Conservation (phyloP, 805 yeast species). For the Cyberlindnera maclurae region DNA sequence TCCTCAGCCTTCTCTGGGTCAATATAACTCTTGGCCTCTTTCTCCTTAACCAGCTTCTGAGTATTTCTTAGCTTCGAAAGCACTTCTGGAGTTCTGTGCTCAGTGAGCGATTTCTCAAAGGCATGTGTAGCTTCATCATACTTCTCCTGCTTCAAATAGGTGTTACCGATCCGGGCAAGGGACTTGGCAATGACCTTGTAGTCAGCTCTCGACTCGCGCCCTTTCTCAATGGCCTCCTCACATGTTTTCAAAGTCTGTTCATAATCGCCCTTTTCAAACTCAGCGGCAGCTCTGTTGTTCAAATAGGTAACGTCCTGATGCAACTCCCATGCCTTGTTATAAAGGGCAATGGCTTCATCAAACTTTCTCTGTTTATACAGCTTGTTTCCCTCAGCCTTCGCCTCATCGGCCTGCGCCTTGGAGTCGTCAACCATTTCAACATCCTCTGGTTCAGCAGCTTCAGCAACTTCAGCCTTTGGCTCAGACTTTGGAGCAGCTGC, state of each 20-base stretch:
- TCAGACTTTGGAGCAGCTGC: conserved; percentile 19
- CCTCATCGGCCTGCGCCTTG: conserved; percentile 48
- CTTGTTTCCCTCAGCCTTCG: conserved; percentile 79
- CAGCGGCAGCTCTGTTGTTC: conserved; percentile 97
- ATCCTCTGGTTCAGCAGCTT: conserved; percentile 22
- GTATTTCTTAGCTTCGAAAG: conserved; percentile 79
- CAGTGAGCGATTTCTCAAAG: conserved; percentile 90
- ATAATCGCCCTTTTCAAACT: conserved; percentile 89
- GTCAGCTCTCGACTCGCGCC: conserved; percentile 85
- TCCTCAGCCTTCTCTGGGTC: conserved; percentile 92
- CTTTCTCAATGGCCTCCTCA: conserved; percentile 76
- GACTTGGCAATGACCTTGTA: conserved; percentile 89
- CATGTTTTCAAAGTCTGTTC: conserved; percentile 82
- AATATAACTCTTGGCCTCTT: conserved; percentile 71
- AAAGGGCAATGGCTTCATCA: conserved; percentile 85
- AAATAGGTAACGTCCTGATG: conserved; percentile 83
- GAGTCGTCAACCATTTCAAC: conserved; percentile 8
- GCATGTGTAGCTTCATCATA: conserved; percentile 63
- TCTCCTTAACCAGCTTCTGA: conserved; percentile 76
- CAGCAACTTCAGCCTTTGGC: conserved; percentile 21
- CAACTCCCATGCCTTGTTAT: conserved; percentile 79
- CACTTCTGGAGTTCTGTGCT: conserved; percentile 93
- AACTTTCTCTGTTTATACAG: conserved; percentile 82
- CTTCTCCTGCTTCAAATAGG: conserved; percentile 70
- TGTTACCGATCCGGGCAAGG: conserved; percentile 83